Evolutionary conservation across 2,329 filamentous ascomycete species (phyloP).

Genomic region (Chalaropsis ovoidea): DNA sequence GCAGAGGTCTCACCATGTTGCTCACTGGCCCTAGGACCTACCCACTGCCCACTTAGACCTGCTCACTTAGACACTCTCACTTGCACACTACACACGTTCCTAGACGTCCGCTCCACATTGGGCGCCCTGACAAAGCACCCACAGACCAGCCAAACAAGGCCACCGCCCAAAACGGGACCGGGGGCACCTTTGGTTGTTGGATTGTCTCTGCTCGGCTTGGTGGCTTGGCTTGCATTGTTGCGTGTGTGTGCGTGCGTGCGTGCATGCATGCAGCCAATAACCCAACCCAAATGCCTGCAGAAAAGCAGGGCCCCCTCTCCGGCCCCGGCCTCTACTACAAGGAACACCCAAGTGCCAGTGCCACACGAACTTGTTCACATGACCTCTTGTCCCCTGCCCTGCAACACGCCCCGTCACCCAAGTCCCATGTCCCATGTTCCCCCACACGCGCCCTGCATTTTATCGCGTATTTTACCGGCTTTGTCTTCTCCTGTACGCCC

Average conservation of each 20-base stretch:
- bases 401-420: conserved; percentile 5
- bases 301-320: conserved; percentile 14
- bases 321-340: background rate
- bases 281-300: conserved; percentile 16
- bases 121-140: no score
- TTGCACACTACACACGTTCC: background rate
- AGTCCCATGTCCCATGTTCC: background rate
- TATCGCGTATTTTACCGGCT: background rate
- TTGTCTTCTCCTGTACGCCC: background rate
- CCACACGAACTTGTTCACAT: conserved; percentile 16
- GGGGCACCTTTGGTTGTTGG: background rate
- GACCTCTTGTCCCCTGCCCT: conserved; percentile 15
- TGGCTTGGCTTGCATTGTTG: background rate
- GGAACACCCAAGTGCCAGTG: background rate
- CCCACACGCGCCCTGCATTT: background rate
- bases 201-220: background rate
- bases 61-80: no score
- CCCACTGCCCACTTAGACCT: no score
- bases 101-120: no score
- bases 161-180: background rate
- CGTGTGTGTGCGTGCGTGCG: background rate
- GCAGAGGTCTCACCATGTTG: background rate
- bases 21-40: no score
- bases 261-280: conserved; percentile 23
- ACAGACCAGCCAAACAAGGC: no score